Evolutionary conservation across 345 rosid genomes (phyloP).

Genomic region (Bruguiera sexangula): DNA sequence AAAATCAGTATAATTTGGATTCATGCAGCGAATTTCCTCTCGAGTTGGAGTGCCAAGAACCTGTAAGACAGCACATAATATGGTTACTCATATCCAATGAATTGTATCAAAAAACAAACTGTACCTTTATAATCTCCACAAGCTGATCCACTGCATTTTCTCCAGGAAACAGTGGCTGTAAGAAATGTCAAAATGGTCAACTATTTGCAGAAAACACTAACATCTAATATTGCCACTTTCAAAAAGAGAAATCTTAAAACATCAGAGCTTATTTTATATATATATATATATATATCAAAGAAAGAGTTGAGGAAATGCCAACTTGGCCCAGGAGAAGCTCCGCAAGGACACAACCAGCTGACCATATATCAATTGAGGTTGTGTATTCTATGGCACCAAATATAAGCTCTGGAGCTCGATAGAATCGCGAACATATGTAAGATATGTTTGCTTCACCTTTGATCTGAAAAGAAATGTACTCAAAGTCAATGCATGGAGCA

Average conservation of each 20-base stretch:
- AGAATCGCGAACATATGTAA: slow-evolving; percentile 34
- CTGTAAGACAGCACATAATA: slow-evolving; percentile 3
- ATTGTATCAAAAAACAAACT: neutral
- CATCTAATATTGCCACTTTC: neutral
- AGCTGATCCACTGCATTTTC: slow-evolving; percentile 40
- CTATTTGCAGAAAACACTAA: neutral
- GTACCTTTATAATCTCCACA: slow-evolving; percentile 34
- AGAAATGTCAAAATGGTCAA: neutral
- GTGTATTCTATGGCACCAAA: slow-evolving; percentile 33
- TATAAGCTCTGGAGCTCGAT: slow-evolving; percentile 34
- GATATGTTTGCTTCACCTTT: slow-evolving; percentile 34
- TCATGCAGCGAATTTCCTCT: slow-evolving; percentile 41
- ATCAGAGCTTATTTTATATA: neutral
- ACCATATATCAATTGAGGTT: slow-evolving; percentile 37
- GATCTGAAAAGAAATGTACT: slow-evolving; percentile 19
- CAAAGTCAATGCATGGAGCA: slow-evolving; percentile 3
- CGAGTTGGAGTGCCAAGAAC: slow-evolving; percentile 39
- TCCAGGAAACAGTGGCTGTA: slow-evolving; percentile 35
- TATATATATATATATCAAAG: too few relatives aligned
- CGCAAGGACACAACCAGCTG: slow-evolving; percentile 37
- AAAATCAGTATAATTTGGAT: slow-evolving; percentile 36
- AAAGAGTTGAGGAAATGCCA: neutral
- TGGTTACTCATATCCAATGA: neutral
- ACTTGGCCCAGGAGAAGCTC: slow-evolving; percentile 38
- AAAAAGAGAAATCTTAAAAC: neutral